Base-by-base conservation (phyloP, 805 yeast species). In the Ogataea ganodermae region DNA sequence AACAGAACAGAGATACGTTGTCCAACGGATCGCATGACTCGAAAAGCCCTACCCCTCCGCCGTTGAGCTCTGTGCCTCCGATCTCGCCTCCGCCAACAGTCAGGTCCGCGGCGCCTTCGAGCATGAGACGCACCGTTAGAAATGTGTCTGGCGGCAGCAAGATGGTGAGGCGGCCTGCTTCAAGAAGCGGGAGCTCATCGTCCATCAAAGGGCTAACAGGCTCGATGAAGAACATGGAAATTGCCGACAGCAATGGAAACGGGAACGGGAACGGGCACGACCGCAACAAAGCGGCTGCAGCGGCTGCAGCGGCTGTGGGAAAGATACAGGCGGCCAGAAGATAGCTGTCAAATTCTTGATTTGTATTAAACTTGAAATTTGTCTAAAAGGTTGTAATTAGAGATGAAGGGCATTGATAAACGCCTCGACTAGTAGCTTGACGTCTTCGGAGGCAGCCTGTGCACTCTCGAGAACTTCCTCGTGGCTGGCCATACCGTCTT, bases 401-500 rank as follows among this genome's bases (percentile, higher is more conserved):
- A 32, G 17, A 17, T 42, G 37, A 18, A 60, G 37, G 20, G 44
- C 43, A 38, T 60, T 61, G 40, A 85, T 76, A 1, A 84, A 78
- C 18, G 79, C 80, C 57, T 78, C 84, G 44, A 92, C 77, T 42
- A 92, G 74, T 30, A 52, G 67, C 65, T 89, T 83, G 26, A 92
- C 91, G 65, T 92, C 97, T 41, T 74, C 63, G 0, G 97, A 86
- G 0, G 97, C 97, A 48, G 71, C 78, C 39, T 76, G 74, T 10
- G 96, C 97, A 42, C 83, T 83, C 56, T 85, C 89, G 45, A 92
- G 72, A 1, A 92, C 99, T 68, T 92, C 99, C n/a, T 74, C 86
- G 64, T 92, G 98, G 46, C 83, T 83, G 6, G 98, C 97, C 74
- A 82, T 85, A 14, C 96, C 96, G 26, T 77, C 77, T 45, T 81